phyloP scores from a whole-genome alignment of 2,329 filamentous ascomycete genomes.

The Ophiostoma quercus region DNA sequence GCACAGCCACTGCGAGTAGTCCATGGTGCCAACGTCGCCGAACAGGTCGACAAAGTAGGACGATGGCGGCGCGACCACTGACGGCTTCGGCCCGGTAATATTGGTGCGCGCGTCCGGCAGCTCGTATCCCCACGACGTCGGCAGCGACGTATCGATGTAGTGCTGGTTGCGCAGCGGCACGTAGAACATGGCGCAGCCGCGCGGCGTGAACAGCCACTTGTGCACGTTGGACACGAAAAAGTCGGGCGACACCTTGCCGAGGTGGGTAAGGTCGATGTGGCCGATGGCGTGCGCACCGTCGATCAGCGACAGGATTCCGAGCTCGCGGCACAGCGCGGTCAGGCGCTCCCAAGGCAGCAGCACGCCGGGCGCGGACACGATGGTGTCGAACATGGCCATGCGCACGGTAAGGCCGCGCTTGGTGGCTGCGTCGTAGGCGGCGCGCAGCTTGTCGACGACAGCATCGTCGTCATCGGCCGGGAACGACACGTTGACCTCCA shows the following conservation, averaged over 20 bases:
- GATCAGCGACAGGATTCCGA: slow-evolving; percentile 58
- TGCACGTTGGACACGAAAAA: slow-evolving; percentile 70
- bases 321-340: slow-evolving; percentile 49
- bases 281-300: slow-evolving; percentile 70
- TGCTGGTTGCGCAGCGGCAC: slow-evolving; percentile 62
- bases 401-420: slow-evolving; percentile 50
- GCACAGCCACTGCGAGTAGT: slow-evolving; percentile 59
- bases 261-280: slow-evolving; percentile 57
- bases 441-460: slow-evolving; percentile 49
- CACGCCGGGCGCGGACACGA: slow-evolving; percentile 63
- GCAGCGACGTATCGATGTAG: slow-evolving; percentile 60
- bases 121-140: slow-evolving; percentile 63
- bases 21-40: slow-evolving; percentile 60
- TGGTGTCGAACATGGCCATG: slow-evolving; percentile 64
- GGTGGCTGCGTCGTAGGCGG: slow-evolving; percentile 46
- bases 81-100: not conserved
- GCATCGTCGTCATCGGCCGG: slow-evolving; percentile 58
- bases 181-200: slow-evolving; percentile 64
- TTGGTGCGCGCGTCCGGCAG: slow-evolving; percentile 23
- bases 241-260: slow-evolving; percentile 56
- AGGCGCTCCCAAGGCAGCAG: slow-evolving; percentile 64
- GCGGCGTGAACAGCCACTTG: slow-evolving; percentile 70
- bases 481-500: slow-evolving; percentile 52
- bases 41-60: slow-evolving; percentile 58
- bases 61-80: not conserved